Conservation (phyloP, 192 early-diverging fungal species). For the Thamnidium elegans region DNA sequence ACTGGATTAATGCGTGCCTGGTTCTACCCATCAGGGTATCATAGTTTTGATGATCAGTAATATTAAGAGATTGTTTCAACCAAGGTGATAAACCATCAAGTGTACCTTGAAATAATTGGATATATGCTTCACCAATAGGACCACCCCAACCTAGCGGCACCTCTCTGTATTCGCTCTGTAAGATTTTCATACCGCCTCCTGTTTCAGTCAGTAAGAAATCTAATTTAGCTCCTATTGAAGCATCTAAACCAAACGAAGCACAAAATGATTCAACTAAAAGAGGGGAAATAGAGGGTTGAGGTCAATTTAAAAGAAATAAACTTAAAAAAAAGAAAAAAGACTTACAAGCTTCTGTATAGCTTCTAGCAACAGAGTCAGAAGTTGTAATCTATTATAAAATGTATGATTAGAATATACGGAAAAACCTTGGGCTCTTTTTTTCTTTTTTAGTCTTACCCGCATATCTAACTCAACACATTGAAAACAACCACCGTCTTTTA, state of each 20-base stretch:
- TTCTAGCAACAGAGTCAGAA: conserved; percentile 4
- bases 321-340: conserved; percentile 6
- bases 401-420: not conserved
- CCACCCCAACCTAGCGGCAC: conserved; percentile 31
- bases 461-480: conserved; percentile 31
- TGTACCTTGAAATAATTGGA: conserved; percentile 6
- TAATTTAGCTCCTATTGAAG: conserved; percentile 23
- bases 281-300: not conserved
- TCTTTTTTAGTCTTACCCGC: conserved; percentile 7
- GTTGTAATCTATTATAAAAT: conserved; percentile 7
- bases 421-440: not conserved
- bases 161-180: conserved; percentile 30
- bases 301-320: not conserved
- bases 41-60: conserved; percentile 6
- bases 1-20: conserved; percentile 11
- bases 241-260: conserved; percentile 13
- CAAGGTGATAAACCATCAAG: conserved; percentile 18
- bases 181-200: conserved; percentile 18
- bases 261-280: conserved; percentile 24
- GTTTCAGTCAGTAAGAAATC: conserved; percentile 19
- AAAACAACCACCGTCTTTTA: conserved; percentile 26
- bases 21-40: conserved; percentile 7
- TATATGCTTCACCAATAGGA: conserved; percentile 22
- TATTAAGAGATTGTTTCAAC: conserved; percentile 7
- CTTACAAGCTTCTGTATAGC: conserved; percentile 18